These are phyloP conservation scores for Coprinellus micaceus DNA, from an alignment of 768 basidiomycete genomes.

Conservation along the genomic window DNA sequence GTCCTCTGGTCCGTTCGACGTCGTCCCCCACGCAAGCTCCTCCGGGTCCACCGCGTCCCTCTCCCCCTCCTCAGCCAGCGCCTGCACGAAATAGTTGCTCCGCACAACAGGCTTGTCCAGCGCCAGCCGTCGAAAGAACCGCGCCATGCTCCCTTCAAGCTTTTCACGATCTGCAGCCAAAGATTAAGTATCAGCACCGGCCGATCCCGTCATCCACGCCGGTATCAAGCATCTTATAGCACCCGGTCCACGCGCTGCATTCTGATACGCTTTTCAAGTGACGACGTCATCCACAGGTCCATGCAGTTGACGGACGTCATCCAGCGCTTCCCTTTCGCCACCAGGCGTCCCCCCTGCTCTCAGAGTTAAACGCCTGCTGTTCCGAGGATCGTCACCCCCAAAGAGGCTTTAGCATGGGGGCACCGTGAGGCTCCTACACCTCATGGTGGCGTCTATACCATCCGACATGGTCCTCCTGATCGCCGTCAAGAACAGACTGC, in stretches of 20 bases:
- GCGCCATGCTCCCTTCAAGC: slow-evolving; percentile 59
- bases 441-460: background rate
- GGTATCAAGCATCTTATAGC: background rate
- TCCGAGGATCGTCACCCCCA: too few species aligned
- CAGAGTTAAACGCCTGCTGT: background rate
- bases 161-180: slow-evolving; percentile 50
- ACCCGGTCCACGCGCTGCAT: background rate
- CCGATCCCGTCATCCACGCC: background rate
- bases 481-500: background rate
- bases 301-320: background rate
- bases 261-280: background rate
- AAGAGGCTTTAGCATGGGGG: too few species aligned
- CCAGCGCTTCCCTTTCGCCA: background rate
- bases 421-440: too few species aligned
- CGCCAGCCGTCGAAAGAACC: slow-evolving; percentile 65
- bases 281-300: background rate
- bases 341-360: background rate
- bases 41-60: slow-evolving; percentile 48
- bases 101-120: slow-evolving; percentile 68
- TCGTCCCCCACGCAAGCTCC: slow-evolving; percentile 62
- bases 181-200: background rate
- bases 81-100: slow-evolving; percentile 59
- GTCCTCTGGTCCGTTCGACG: slow-evolving; percentile 55
- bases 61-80: slow-evolving; percentile 18
- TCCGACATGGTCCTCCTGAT: background rate